Evolutionary conservation across 176 grass and related monocot species (phyloP).

Genomic region (Rhipidocladum racemiflorum): DNA sequence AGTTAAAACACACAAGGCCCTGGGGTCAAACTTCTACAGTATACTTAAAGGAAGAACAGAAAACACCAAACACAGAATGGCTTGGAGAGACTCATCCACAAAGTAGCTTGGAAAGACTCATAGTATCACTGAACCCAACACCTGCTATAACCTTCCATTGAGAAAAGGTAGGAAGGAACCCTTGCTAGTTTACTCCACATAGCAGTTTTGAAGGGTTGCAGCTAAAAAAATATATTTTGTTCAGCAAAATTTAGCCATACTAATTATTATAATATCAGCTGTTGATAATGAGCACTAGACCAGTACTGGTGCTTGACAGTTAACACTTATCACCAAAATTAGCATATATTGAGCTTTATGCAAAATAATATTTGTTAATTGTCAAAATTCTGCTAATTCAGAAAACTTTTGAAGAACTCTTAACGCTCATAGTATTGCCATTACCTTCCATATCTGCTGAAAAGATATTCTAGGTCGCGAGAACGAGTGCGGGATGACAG

Average conservation of each 20-base stretch:
- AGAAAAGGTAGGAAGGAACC: neutral
- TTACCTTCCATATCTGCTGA: slow-evolving; percentile 97
- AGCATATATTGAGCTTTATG: neutral
- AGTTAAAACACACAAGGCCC: slow-evolving; percentile 75
- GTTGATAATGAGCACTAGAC: neutral
- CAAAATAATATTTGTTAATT: neutral
- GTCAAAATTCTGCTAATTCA: neutral
- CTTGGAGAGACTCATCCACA: neutral
- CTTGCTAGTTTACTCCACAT: neutral
- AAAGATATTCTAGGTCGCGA: slow-evolving; percentile 83
- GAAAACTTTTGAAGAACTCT: neutral
- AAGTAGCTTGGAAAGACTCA: neutral
- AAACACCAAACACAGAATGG: slow-evolving; percentile 1
- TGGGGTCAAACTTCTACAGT: slow-evolving; percentile 44
- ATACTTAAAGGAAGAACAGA: slow-evolving; percentile 40
- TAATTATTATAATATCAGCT: neutral
- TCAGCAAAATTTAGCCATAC: neutral
- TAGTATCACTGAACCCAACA: neutral
- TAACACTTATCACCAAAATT: neutral
- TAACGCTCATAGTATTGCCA: neutral
- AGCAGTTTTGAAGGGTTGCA: neutral
- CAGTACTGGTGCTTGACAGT: neutral
- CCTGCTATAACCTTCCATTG: neutral
- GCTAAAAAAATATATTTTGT: neutral
- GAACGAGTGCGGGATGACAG: slow-evolving; percentile 73